Percentiles rank a stretch among this genome's conserved stretches.
phyloP scores from a whole-genome alignment of 1,284 basidiomycete genomes.

The Ustanciosporium gigantosporum region DNA sequence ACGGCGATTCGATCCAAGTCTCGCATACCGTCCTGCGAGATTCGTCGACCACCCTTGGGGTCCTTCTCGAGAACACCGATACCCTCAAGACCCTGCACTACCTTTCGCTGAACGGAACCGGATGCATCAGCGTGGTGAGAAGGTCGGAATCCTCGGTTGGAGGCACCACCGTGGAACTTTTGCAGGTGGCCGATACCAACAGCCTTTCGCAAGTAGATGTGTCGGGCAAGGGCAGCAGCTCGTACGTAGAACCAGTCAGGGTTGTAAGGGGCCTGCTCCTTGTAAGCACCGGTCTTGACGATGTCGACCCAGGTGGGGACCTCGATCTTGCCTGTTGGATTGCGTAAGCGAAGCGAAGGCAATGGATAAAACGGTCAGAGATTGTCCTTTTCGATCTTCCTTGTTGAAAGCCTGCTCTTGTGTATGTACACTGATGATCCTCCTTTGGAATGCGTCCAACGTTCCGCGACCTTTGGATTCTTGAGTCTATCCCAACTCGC shows the following conservation, averaged over 20 bases:
- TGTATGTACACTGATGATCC: too few species aligned
- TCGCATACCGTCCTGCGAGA: constrained; percentile 92
- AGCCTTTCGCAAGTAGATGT: constrained; percentile 99
- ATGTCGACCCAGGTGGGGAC: constrained; percentile 98
- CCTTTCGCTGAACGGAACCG: constrained; percentile 66
- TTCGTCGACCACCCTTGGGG: constrained; percentile 91
- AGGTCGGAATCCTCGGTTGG: constrained; percentile 82
- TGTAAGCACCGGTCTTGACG: constrained; percentile 96
- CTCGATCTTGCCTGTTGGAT: constrained; percentile 83
- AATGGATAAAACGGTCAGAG: too few species aligned
- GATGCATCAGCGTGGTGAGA: constrained; percentile 90
- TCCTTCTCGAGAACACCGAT: constrained; percentile 93
- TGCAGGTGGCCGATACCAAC: constrained; percentile 93
- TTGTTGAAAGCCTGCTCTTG: too few species aligned
- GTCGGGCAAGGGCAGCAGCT: constrained; percentile 95
- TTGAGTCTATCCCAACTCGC: too few species aligned
- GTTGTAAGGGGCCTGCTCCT: constrained; percentile 98
- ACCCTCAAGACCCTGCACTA: constrained; percentile 96
- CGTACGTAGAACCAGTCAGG: constrained; percentile 99
- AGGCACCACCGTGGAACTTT: constrained; percentile 96
- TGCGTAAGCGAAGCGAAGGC: not conserved
- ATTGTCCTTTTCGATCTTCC: too few species aligned
- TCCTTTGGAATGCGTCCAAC: too few species aligned
- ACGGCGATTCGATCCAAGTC: constrained; percentile 99
- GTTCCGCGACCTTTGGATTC: too few species aligned